Evolutionary conservation across 1,284 basidiomycete genomes (phyloP), one percentile per base, ranked within the genome.

Genomic region (Gomphus sp.): DNA sequence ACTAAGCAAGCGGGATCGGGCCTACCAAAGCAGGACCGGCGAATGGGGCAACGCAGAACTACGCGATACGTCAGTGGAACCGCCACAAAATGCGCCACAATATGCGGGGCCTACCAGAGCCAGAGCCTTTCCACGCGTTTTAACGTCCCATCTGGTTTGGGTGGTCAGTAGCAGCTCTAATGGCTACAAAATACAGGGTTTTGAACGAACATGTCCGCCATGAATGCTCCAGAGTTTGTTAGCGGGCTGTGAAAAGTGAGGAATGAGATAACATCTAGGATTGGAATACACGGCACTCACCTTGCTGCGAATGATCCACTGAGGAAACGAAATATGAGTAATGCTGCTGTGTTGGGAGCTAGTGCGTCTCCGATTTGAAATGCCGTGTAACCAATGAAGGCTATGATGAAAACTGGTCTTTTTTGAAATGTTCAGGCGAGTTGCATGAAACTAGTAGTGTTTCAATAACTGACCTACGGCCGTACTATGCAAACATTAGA

Each of bases 21-120:
- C 61, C 31, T 45, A 70, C 56, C 28, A 73, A 39, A 37, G 76
- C 74, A 3, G 83, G 83, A n/a, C 87, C 88, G 5, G 87, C 85
- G 65, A 93, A 92, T 0, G 91, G 91, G 4, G 88, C 86, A 6
- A 89, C 68, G 1, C 82, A 78, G 66, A 89, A 90, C 54, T 56
- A 36, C 12, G 6, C 3, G 2, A 41, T 14, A 16, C n/a, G 41
- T 43, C 47, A 44, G 33, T 45, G 16, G 9, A 31, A 45, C 14
- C 10, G n/a, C 31, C 28, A 22, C 16, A 41, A 1, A 41, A 16
- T 31, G 3, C n/a, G 52, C n/a, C 16, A n/a, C 8, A 43, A 5
- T 43, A 16, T 33, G 28, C 12, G 16, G 14, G n/a, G 18, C 43
- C 14, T 47, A 56, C 54, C 53, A 87, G 68, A 14, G 83, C 81